A percentile compares a stretch with the other conserved stretches of the same genome.
These are phyloP conservation scores for Boletus reticuloceps DNA, from an alignment of 768 basidiomycete species.

Conservation along the genomic window DNA sequence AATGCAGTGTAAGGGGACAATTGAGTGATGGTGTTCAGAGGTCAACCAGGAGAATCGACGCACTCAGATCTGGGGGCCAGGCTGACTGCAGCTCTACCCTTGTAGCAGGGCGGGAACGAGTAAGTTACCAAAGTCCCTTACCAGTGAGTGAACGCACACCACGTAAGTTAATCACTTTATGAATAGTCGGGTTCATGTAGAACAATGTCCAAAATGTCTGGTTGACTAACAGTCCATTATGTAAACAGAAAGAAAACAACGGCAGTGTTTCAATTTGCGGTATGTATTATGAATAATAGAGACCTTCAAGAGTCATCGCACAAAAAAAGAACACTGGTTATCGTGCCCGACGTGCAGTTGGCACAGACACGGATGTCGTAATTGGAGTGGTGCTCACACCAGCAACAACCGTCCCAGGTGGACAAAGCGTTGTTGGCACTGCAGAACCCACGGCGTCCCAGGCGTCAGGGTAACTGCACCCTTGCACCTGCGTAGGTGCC, in stretches of 20 bases:
- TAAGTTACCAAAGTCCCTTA: constrained; percentile 1
- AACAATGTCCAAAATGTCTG: too few relatives aligned
- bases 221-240: neutral
- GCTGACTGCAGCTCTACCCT: too few relatives aligned
- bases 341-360: constrained; percentile 6
- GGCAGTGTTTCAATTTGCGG: too few relatives aligned
- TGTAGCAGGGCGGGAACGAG: too few relatives aligned
- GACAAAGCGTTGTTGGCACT: constrained; percentile 47
- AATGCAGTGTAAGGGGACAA: neutral
- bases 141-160: constrained; percentile 7
- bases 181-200: too few relatives aligned
- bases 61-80: neutral
- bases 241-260: neutral
- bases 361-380: neutral
- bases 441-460: constrained; percentile 56
- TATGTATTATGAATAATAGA: neutral
- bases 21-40: neutral
- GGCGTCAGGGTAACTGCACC: constrained; percentile 63
- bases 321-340: neutral
- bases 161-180: neutral
- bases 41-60: neutral
- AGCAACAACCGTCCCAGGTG: constrained; percentile 9
- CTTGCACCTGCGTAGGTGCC: constrained; percentile 57
- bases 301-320: neutral
- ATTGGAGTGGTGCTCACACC: neutral